A percentile compares a stretch with the other conserved stretches of the same genome.
Evolutionary conservation across 2,329 filamentous ascomycete genomes (phyloP).

Genomic region (Capronia epimyces): DNA sequence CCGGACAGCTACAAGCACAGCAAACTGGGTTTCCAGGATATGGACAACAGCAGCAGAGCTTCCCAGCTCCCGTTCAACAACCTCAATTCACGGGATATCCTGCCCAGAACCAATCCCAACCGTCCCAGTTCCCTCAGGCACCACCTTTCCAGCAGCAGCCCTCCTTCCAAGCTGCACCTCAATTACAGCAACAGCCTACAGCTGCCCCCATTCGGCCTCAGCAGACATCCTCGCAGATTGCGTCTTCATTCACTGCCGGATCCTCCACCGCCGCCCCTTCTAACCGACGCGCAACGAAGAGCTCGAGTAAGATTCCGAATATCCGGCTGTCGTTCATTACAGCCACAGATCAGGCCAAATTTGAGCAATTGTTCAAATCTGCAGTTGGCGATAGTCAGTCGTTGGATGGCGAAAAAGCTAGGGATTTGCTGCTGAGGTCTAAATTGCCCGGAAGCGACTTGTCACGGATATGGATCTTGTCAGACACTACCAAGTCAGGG

Average conservation of each 20-base stretch:
- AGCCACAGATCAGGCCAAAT: constrained; percentile 88
- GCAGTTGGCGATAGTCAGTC: constrained; percentile 79
- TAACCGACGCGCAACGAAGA: constrained; percentile 55
- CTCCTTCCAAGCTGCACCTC: constrained; percentile 40
- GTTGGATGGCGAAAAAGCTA: constrained; percentile 85
- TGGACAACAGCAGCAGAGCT: constrained; percentile 44
- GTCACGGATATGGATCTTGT: constrained; percentile 90
- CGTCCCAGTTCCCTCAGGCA: constrained; percentile 44
- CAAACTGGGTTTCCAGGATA: constrained; percentile 59
- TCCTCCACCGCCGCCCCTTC: constrained; percentile 51
- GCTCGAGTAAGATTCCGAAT: constrained; percentile 74
- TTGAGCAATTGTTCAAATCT: constrained; percentile 95
- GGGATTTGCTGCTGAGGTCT: constrained; percentile 81
- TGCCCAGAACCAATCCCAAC: constrained; percentile 41
- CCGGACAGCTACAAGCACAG: constrained; percentile 57
- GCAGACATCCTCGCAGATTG: constrained; percentile 60
- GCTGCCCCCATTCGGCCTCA: constrained; percentile 48
- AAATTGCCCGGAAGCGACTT: constrained; percentile 80
- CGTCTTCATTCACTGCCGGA: constrained; percentile 54
- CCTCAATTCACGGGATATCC: constrained; percentile 58
- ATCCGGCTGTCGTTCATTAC: constrained; percentile 95
- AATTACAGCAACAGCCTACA: constrained; percentile 49
- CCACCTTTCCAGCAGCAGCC: constrained; percentile 18
- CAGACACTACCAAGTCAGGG: constrained; percentile 92
- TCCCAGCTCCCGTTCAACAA: constrained; percentile 49